These are phyloP conservation scores for Kodamaea arcana DNA, from an alignment of 1,139 yeast genomes.

Conservation along the genomic window DNA sequence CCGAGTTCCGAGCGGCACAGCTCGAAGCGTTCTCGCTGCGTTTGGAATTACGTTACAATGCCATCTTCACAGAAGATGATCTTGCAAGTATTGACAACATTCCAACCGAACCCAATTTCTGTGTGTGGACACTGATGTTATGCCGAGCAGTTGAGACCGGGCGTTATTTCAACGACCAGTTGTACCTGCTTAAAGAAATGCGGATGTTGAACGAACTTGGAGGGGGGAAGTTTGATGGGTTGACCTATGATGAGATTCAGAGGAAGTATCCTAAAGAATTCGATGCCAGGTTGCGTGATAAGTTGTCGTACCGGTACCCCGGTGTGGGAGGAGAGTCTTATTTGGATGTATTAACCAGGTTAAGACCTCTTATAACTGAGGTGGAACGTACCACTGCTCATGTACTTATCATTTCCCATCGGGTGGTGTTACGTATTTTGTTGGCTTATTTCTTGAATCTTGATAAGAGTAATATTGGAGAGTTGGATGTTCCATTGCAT, in stretches of 20 bases:
- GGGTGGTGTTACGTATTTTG: constrained; percentile 85
- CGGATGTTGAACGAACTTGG: constrained; percentile 91
- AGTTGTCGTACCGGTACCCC: constrained; percentile 83
- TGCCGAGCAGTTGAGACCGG: constrained; percentile 76
- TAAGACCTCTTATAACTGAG: constrained; percentile 88
- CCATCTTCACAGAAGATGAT: constrained; percentile 25
- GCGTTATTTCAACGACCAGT: constrained; percentile 63
- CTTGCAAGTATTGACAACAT: constrained; percentile 30
- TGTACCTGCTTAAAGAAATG: constrained; percentile 81
- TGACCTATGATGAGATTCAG: constrained; percentile 54
- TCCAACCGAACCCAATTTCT: constrained; percentile 65
- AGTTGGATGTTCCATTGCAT: constrained; percentile 88
- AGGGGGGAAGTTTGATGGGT: constrained; percentile 87
- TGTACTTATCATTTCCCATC: constrained; percentile 75
- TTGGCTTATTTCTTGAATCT: constrained; percentile 86
- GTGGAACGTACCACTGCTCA: constrained; percentile 90
- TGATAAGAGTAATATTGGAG: constrained; percentile 79
- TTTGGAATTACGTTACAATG: constrained; percentile 39
- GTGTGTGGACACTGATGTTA: constrained; percentile 93
- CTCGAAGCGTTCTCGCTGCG: constrained; percentile 48
- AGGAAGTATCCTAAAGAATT: constrained; percentile 71
- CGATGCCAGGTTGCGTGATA: constrained; percentile 67
- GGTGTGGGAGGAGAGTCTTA: constrained; percentile 98
- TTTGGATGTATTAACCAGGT: constrained; percentile 84
- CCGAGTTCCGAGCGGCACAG: constrained; percentile 64